Percentiles rank a stretch among this genome's conserved stretches.
These are phyloP conservation scores for Ustilago sp. DNA, from an alignment of 1,284 basidiomycete genomes.

Conservation along the genomic window DNA sequence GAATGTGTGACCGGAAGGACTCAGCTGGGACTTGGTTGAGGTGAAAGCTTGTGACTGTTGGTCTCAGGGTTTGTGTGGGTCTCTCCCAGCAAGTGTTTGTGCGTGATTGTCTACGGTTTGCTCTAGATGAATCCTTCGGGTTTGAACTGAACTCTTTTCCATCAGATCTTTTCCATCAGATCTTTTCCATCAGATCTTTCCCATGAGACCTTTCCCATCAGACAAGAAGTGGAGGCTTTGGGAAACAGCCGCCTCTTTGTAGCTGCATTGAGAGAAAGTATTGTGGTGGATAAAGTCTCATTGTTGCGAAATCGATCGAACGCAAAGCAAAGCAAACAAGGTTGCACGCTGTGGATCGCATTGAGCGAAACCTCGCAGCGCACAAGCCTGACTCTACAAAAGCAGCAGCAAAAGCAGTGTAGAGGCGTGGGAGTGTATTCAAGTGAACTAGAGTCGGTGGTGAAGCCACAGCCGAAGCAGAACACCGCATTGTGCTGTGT, in stretches of 20 bases:
- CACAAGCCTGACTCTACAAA: neutral
- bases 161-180: no score
- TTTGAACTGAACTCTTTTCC: no score
- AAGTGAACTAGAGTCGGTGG: neutral
- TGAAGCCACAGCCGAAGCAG: neutral
- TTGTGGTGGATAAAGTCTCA: neutral
- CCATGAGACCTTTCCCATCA: neutral
- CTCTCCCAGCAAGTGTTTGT: neutral
- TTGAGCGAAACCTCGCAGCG: neutral
- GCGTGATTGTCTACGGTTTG: neutral
- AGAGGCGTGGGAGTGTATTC: conserved; percentile 1
- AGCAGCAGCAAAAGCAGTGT: neutral
- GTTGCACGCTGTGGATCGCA: neutral
- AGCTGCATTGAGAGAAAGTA: neutral
- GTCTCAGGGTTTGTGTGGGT: conserved; percentile 1
- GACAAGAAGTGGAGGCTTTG: neutral
- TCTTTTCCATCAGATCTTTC: no score
- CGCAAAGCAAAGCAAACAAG: neutral
- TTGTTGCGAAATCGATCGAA: neutral
- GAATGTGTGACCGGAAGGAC: neutral
- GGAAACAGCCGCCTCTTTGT: neutral
- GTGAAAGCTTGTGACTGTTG: neutral
- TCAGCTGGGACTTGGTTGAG: neutral
- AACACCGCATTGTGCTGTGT: neutral
- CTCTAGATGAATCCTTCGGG: neutral